Evolutionary conservation across 2,329 filamentous ascomycete genomes (phyloP), one percentile per base, ranked within the genome.

Genomic region (Aspergillus pseudoviridinutans): DNA sequence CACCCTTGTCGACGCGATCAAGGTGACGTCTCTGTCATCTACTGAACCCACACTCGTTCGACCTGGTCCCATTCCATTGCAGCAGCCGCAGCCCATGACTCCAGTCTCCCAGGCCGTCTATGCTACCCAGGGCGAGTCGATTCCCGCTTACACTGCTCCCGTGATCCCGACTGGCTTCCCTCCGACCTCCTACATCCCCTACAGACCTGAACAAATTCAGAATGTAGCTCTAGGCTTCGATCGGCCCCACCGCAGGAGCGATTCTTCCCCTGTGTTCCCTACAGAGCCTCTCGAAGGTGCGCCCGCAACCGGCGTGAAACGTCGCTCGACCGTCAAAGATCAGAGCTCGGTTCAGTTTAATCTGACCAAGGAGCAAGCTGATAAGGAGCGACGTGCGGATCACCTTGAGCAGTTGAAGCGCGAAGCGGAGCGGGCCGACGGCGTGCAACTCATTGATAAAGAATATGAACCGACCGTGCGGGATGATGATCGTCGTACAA

Each of bases 21-120:
- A 65, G 3, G 57, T 68, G 46, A 66, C 68, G 29, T 63, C 71
- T 3, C 64, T 64, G 3, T 64, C 66, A 20, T 60, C 56, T 28
- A 53, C 50, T 5, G 64, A 73, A 53, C 68, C 72, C 27, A 64
- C 70, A 22, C 55, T 72, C 8, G 66, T 75, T 44, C 80, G 84
- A 46, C 83, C 87, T 4, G 84, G 78, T 5, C 80, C 84, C 0
- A 82, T 91, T 32, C 86, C 87, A 10, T 80, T 97, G n/a, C 89
- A 94, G 70, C 91, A 96, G 66, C 92, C 92, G 2, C 88, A 92
- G 64, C 92, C 92, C 2, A 83, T 90, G 58, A 80, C 83, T 2
- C 90, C 90, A 0, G 85, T 95, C 2, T 87, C 87, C 41, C 83
- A 84, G 60, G 83, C 84, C 20, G 81, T 92, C 1, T 90, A 91